Percentiles rank a stretch among this genome's conserved stretches.
Evolutionary conservation across 2,329 filamentous ascomycete genomes (phyloP).

Genomic region (Lasiodiplodia sp.): DNA sequence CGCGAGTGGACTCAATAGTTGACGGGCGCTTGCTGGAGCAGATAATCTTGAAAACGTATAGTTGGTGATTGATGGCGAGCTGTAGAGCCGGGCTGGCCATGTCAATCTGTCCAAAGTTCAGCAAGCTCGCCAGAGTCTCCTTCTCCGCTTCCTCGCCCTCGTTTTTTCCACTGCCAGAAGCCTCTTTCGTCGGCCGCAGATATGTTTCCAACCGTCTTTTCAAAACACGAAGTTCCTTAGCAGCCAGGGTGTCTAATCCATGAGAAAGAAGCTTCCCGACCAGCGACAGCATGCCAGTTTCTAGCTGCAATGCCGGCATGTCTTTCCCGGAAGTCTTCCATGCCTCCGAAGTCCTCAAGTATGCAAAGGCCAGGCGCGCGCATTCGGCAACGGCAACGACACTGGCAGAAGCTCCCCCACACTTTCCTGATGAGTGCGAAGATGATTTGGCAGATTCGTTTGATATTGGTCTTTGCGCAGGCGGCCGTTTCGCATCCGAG

Average conservation of each 20-base stretch:
- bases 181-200: slow-evolving; percentile 33
- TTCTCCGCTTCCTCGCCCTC: slow-evolving; percentile 46
- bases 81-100: slow-evolving; percentile 43
- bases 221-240: slow-evolving; percentile 71
- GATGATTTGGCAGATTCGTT: slow-evolving; percentile 60
- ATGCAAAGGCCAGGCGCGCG: slow-evolving; percentile 70
- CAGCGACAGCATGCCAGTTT: slow-evolving; percentile 75
- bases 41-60: slow-evolving; percentile 70
- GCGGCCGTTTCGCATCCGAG: slow-evolving; percentile 55
- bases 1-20: slow-evolving; percentile 64
- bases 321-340: slow-evolving; percentile 59
- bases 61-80: slow-evolving; percentile 69
- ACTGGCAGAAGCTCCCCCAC: slow-evolving; percentile 43
- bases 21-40: slow-evolving; percentile 65
- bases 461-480: slow-evolving; percentile 61
- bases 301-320: slow-evolving; percentile 71
- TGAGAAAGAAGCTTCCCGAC: slow-evolving; percentile 70
- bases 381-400: slow-evolving; percentile 70
- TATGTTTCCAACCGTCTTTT: slow-evolving; percentile 66
- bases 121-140: slow-evolving; percentile 64
- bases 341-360: slow-evolving; percentile 65
- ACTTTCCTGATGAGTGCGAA: slow-evolving; percentile 41
- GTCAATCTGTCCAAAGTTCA: slow-evolving; percentile 64
- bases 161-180: slow-evolving; percentile 37
- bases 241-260: slow-evolving; percentile 70